A percentile compares a stretch with the other conserved stretches of the same genome.
Evolutionary conservation across 129 eudicot species (phyloP).

Genomic region (Smallanthus sonchifolius): DNA sequence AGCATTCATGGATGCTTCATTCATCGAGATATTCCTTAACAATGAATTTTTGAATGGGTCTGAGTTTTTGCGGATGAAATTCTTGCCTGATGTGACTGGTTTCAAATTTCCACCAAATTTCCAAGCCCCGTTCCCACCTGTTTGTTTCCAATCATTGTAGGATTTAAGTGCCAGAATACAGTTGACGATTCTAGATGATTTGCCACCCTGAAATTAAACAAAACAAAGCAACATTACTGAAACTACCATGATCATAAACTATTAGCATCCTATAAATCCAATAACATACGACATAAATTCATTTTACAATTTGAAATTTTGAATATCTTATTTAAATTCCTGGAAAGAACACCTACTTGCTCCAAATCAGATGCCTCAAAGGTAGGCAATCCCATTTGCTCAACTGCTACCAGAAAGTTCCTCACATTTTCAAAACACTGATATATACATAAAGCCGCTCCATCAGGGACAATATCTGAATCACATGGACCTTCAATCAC

Average conservation of each 20-base stretch:
- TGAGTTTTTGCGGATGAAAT: conserved; percentile 67
- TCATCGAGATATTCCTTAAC: conserved; percentile 50
- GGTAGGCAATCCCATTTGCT: conserved; percentile 71
- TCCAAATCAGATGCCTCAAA: conserved; percentile 93
- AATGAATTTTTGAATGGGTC: conserved; percentile 67
- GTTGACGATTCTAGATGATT: conserved; percentile 73
- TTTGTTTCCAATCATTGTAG: conserved; percentile 72
- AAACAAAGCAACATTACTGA: background rate
- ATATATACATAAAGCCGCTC: conserved; percentile 82
- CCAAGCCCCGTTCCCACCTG: conserved; percentile 82
- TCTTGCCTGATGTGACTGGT: conserved; percentile 50
- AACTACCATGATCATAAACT: background rate
- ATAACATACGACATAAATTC: background rate
- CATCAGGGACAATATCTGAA: conserved; percentile 66
- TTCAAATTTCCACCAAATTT: conserved; percentile 81
- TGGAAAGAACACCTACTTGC: conserved; percentile 46
- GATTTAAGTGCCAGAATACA: conserved; percentile 86
- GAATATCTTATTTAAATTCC: no score
- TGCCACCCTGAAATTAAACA: conserved; percentile 61
- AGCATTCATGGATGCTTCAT: conserved; percentile 40
- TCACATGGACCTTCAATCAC: conserved; percentile 89
- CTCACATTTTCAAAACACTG: conserved; percentile 93
- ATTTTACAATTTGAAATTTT: background rate
- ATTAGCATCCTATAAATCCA: background rate
- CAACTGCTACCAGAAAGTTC: conserved; percentile 79